phyloP scores from a whole-genome alignment of 2,329 filamentous ascomycete species.

The Lojkania enalia region DNA sequence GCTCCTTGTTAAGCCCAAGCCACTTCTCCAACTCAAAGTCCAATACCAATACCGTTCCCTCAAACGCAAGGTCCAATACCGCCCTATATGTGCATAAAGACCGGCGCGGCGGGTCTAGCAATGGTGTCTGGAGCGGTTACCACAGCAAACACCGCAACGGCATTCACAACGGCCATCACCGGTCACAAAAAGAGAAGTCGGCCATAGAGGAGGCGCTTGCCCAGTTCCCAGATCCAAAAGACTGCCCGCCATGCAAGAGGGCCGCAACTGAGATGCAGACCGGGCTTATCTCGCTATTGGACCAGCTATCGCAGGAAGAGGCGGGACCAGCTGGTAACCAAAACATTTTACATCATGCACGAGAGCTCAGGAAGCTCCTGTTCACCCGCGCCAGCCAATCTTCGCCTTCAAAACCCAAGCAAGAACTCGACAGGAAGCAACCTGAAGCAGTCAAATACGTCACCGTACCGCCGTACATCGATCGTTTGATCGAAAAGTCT shows the following conservation, averaged over 20 bases:
- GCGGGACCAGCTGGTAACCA: conserved; percentile 25
- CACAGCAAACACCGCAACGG: too few relatives aligned
- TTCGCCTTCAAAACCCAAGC: conserved; percentile 56
- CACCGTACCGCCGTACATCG: conserved; percentile 31
- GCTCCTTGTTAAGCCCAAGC: too few relatives aligned
- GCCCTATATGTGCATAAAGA: too few relatives aligned
- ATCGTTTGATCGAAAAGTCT: conserved; percentile 33
- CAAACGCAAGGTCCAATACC: too few relatives aligned
- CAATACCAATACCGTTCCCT: too few relatives aligned
- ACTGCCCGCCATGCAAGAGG: conserved; percentile 21
- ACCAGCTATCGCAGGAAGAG: conserved; percentile 36
- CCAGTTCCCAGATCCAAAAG: conserved; percentile 15
- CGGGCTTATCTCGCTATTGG: conserved; percentile 35
- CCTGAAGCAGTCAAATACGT: conserved; percentile 25
- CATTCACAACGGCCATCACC: too few relatives aligned
- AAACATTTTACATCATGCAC: conserved; percentile 33
- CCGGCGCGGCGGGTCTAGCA: too few relatives aligned
- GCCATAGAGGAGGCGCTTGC: too few relatives aligned
- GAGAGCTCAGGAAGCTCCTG: conserved; percentile 31
- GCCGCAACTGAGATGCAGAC: conserved; percentile 29
- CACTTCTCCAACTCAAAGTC: too few relatives aligned
- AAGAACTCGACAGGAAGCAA: conserved; percentile 42
- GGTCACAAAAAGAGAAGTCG: too few relatives aligned
- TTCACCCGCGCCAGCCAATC: conserved; percentile 22
- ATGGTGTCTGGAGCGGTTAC: too few relatives aligned